Percentiles rank a stretch among this genome's conserved stretches.
Conservation (phyloP, 2,329 filamentous ascomycete genomes). For the Coniella vitis region DNA sequence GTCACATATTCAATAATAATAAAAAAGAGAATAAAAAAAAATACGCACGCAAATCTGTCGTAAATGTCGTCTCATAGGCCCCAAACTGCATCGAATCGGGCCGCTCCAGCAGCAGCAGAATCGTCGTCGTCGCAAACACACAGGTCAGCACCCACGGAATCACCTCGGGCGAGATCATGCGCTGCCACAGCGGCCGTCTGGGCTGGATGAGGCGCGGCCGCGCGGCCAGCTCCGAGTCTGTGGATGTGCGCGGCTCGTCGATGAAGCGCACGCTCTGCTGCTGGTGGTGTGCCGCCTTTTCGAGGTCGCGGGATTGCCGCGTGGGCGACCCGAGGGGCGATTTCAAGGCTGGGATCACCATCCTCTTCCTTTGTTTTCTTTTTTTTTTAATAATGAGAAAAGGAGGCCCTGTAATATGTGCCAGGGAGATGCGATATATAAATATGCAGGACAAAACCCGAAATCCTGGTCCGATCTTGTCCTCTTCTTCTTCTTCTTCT, state of each 20-base stretch:
- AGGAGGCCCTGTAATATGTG: not conserved
- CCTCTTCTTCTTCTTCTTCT: too few relatives aligned
- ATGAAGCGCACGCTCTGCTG: conserved; percentile 5
- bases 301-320: conserved; percentile 1
- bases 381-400: not conserved
- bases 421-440: too few relatives aligned
- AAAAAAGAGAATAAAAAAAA: too few relatives aligned
- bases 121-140: conserved; percentile 13
- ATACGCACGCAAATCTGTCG: conserved; percentile 13
- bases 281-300: conserved; percentile 1
- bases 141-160: conserved; percentile 15
- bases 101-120: conserved; percentile 13
- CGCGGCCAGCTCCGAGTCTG: conserved; percentile 3
- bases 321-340: not conserved
- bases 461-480: too few relatives aligned
- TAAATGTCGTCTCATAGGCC: conserved; percentile 12
- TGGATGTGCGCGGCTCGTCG: conserved; percentile 2
- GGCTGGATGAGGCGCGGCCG: conserved; percentile 1
- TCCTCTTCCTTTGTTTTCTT: not conserved
- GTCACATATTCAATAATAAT: too few relatives aligned
- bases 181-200: conserved; percentile 1
- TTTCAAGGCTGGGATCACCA: not conserved
- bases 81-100: conserved; percentile 11
- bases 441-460: too few relatives aligned
- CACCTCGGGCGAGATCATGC: conserved; percentile 8